phyloP scores from a whole-genome alignment of 257 asterid genomes.

The Rubia yunnanensis region DNA sequence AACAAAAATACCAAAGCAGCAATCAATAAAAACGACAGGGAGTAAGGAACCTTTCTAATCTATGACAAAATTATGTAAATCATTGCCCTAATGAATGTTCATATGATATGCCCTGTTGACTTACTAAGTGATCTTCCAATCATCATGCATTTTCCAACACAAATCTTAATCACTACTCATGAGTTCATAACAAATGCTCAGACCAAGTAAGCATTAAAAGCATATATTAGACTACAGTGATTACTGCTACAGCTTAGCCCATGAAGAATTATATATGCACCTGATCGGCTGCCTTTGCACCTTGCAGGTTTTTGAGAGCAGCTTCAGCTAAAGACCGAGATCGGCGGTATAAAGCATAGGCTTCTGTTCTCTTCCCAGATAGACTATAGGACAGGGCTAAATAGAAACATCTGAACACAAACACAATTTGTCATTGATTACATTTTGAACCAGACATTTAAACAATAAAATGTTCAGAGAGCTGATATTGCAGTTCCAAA shows the following conservation, averaged over 20 bases:
- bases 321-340: constrained; percentile 60
- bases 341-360: constrained; percentile 65
- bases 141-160: not conserved
- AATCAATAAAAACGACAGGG: not conserved
- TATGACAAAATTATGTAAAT: not conserved
- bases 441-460: not conserved
- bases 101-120: not conserved
- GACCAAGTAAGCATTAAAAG: not conserved
- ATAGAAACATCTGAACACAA: constrained; percentile 74
- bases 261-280: constrained; percentile 24
- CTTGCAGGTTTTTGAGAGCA: constrained; percentile 52
- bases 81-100: not conserved
- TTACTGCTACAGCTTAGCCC: not conserved
- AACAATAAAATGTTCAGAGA: not conserved
- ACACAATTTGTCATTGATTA: not conserved
- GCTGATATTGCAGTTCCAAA: not conserved
- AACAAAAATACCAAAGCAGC: constrained; percentile 2
- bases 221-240: not conserved
- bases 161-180: not conserved
- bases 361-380: constrained; percentile 92
- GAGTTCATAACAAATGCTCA: not conserved
- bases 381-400: constrained; percentile 88
- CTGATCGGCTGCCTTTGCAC: constrained; percentile 45
- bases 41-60: not conserved
- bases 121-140: not conserved